A percentile compares a stretch with the other conserved stretches of the same genome.
Conservation (phyloP, 2,329 filamentous ascomycete genomes). For the Aureobasidium pullulans region DNA sequence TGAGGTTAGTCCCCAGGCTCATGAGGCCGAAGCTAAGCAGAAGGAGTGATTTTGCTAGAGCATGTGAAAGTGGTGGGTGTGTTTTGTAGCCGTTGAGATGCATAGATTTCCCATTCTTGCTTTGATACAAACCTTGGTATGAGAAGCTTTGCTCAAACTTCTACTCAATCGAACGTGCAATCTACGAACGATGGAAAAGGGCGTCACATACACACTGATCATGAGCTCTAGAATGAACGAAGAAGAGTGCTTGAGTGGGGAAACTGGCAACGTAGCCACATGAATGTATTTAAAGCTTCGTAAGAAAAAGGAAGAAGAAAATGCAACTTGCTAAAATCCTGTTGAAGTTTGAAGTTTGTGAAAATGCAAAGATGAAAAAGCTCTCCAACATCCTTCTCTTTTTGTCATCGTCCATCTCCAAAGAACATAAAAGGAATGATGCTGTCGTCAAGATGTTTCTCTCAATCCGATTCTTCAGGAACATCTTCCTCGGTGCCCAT, state of each 20-base stretch:
- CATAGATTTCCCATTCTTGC: no score
- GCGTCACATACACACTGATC: no score
- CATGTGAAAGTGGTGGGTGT: no score
- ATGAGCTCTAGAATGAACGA: background rate
- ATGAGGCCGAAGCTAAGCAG: background rate
- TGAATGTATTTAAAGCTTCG: background rate
- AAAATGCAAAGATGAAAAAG: background rate
- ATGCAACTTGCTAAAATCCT: background rate
- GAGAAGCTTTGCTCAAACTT: background rate
- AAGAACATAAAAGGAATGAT: no score
- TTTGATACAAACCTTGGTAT: no score
- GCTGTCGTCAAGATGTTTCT: background rate
- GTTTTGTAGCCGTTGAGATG: no score
- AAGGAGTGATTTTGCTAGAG: background rate
- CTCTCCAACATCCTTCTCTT: background rate
- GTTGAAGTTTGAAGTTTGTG: background rate
- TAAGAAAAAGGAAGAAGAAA: background rate
- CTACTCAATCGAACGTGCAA: background rate
- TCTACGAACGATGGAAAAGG: background rate
- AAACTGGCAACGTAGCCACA: background rate
- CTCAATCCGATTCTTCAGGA: background rate
- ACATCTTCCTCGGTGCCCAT: slow-evolving; percentile 73
- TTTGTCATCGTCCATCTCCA: background rate
- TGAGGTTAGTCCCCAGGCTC: background rate
- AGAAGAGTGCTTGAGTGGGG: background rate